Conservation (phyloP, 164 flowering plant species). For the Vitis cinerea region DNA sequence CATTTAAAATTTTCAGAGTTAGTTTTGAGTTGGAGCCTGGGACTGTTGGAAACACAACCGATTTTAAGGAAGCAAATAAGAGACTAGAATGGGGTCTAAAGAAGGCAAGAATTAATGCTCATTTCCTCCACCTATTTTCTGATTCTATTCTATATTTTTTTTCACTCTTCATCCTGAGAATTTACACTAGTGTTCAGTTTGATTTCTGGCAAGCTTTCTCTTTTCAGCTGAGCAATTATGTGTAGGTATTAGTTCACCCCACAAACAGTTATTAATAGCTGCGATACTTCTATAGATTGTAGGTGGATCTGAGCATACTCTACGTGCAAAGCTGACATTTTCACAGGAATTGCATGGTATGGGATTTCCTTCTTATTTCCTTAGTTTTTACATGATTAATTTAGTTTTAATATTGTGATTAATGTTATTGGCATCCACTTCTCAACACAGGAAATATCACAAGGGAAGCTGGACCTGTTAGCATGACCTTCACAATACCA, state of each 20-base stretch:
- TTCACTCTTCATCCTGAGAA: no score
- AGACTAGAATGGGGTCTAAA: conserved; percentile 88
- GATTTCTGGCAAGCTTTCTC: background rate
- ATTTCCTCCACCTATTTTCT: no score
- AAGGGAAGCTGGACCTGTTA: conserved; percentile 71
- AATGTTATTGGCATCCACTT: background rate
- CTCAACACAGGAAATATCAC: conserved; percentile 48
- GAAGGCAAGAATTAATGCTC: conserved; percentile 49
- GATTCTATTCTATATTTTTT: no score
- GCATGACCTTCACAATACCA: conserved; percentile 73
- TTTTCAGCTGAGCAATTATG: no score
- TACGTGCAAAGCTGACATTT: conserved; percentile 19
- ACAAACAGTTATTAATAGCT: no score
- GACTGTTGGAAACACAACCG: conserved; percentile 81
- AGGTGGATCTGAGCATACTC: conserved; percentile 18
- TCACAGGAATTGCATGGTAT: conserved; percentile 19
- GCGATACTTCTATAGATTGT: background rate
- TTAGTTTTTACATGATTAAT: background rate
- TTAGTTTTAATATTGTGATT: background rate
- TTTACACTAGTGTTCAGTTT: no score
- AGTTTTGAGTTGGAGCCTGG: conserved; percentile 94
- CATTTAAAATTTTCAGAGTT: conserved; percentile 42
- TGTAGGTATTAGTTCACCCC: no score
- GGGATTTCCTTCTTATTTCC: background rate
- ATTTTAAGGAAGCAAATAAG: conserved; percentile 86